Evolutionary conservation across 2,329 filamentous ascomycete genomes (phyloP).

Genomic region (Paracoccidioides brasiliensis): DNA sequence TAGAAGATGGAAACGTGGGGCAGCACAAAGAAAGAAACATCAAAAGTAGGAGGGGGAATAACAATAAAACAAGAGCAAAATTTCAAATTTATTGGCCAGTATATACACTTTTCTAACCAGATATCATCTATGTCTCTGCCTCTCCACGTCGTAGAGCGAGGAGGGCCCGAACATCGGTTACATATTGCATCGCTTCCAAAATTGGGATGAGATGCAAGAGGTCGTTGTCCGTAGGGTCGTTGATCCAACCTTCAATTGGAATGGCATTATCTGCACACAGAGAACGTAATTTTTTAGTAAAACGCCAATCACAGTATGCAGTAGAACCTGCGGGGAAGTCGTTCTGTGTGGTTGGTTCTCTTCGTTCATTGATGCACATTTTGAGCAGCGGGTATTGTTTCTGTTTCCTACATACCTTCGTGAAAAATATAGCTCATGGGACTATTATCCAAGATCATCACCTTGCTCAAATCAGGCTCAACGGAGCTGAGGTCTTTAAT

Average conservation of each 20-base stretch:
- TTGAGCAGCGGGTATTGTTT: neutral
- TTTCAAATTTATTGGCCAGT: neutral
- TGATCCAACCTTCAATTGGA: slow-evolving; percentile 98
- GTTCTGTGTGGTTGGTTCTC: neutral
- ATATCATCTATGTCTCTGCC: slow-evolving; percentile 21
- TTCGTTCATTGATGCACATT: neutral
- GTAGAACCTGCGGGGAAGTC: neutral
- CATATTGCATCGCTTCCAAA: slow-evolving; percentile 88
- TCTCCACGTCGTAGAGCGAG: slow-evolving; percentile 82
- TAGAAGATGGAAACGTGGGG: neutral
- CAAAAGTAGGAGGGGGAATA: neutral
- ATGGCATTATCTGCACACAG: slow-evolving; percentile 75
- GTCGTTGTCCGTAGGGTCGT: slow-evolving; percentile 92
- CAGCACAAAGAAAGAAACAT: neutral
- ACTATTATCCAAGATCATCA: slow-evolving; percentile 98
- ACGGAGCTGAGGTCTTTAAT: slow-evolving; percentile 96
- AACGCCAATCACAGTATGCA: neutral
- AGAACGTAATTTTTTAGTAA: neutral
- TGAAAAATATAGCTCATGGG: slow-evolving; percentile 98
- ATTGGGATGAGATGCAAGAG: slow-evolving; percentile 84
- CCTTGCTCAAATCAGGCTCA: slow-evolving; percentile 91
- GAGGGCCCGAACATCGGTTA: slow-evolving; percentile 84
- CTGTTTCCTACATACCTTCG: slow-evolving; percentile 52
- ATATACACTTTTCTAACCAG: neutral
- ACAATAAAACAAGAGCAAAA: neutral